Base-by-base conservation (phyloP, 805 yeast genomes). In the Nakazawaea ishiwadae region DNA sequence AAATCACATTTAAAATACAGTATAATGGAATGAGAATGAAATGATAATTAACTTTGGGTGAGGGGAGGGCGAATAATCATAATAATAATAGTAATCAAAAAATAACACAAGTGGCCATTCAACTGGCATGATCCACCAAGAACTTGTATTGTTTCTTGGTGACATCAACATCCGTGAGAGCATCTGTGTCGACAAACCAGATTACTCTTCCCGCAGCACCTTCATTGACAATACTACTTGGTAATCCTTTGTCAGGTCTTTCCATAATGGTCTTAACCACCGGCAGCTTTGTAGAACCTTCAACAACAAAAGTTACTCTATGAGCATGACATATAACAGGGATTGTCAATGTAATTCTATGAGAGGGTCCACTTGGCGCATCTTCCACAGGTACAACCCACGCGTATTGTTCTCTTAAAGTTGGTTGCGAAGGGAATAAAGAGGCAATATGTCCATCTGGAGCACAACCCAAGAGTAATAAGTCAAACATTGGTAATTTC, bases 391-490 rank as follows among this genome's bases (percentile, higher is more conserved):
- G 95, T 19, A 87, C 84, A 48, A 90, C 90, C 97, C 98, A 91
- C 1, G 97, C 97, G 51, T 84, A 74, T 47, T 82, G 77, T 60
- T 91, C 99, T 56, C 97, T 75, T 50, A 91, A 68, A 42, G 85
- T 83, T 51, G 86, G 93, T 55, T 86, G 93, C 58, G 84, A 83
- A 17, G 99, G 99, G 70, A 91, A 91, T 42, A 91, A 73, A n/a
- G 96, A 88, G 39, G 96, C 96, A 56, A 88, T 86, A 62, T 91
- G 99, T 17, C 99, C 99, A 62, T 91, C 99, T 3, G 98, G 98
- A 1, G 99, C 99, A 70, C 98, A 91, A 19, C 99, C 99, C 45
- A 93, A 71, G 50, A 93, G 68, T 48, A 93, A 75, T 40, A 93
- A 66, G 62, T 93, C 98, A 65, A 93, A 91, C 78, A 87, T 81